Evolutionary conservation across 2,329 filamentous ascomycete genomes (phyloP).

Genomic region (Cordyceps militaris): DNA sequence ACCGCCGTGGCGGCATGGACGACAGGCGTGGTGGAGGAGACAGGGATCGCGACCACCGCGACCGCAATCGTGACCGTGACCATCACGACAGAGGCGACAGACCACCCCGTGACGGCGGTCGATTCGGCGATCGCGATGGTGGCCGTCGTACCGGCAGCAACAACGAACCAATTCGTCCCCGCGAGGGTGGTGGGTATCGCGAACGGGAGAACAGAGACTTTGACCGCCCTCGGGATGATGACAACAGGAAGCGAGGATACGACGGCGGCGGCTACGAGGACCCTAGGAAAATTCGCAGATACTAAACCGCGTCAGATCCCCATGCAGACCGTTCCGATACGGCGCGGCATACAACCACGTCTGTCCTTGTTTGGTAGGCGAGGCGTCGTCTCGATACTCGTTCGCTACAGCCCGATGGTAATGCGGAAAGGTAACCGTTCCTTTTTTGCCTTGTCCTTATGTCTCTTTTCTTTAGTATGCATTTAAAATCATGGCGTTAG

Average conservation of each 20-base stretch:
- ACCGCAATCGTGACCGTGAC: slow-evolving; percentile 15
- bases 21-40: slow-evolving; percentile 42
- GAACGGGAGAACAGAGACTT: slow-evolving; percentile 39
- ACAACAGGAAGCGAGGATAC: slow-evolving; percentile 60
- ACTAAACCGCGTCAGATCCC: slow-evolving; percentile 34
- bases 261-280: slow-evolving; percentile 80
- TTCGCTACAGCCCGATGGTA: not conserved
- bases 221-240: slow-evolving; percentile 52
- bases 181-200: slow-evolving; percentile 53
- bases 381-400: not conserved
- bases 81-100: slow-evolving; percentile 16
- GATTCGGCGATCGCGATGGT: slow-evolving; percentile 36
- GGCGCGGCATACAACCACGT: not conserved
- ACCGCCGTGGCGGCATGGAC: slow-evolving; percentile 35
- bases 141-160: slow-evolving; percentile 64
- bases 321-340: not conserved
- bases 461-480: slow-evolving; percentile 1
- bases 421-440: slow-evolving; percentile 5
- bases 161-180: slow-evolving; percentile 70
- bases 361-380: not conserved
- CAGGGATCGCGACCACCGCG: slow-evolving; percentile 35
- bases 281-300: slow-evolving; percentile 57
- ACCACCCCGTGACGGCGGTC: slow-evolving; percentile 35
- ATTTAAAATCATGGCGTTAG: slow-evolving; percentile 5
- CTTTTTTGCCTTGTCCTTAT: not conserved